Conservation (phyloP, 768 basidiomycete genomes). For the Cantharellus anzutake region DNA sequence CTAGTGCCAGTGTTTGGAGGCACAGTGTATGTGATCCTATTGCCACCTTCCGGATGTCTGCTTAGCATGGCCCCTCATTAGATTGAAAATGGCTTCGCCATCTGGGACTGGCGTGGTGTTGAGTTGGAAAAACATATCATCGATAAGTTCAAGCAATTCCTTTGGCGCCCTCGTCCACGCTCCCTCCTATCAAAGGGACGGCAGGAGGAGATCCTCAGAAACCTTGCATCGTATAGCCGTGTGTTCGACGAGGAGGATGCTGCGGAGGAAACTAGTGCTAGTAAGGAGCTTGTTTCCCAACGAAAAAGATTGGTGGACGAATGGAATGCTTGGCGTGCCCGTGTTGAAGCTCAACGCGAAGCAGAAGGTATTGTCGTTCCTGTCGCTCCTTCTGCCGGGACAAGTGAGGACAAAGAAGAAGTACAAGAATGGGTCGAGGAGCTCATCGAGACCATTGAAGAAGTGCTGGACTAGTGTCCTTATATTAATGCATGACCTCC, state of each 20-base stretch:
- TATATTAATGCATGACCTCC: too few species aligned
- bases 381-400: slow-evolving; percentile 20
- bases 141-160: slow-evolving; percentile 96
- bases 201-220: slow-evolving; percentile 69
- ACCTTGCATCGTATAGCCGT: slow-evolving; percentile 79
- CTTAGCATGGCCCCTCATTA: slow-evolving; percentile 17
- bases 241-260: slow-evolving; percentile 94
- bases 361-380: slow-evolving; percentile 14
- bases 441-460: neutral
- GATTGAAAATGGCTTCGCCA: slow-evolving; percentile 91
- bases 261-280: slow-evolving; percentile 84
- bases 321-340: slow-evolving; percentile 92
- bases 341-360: slow-evolving; percentile 46
- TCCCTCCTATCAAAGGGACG: slow-evolving; percentile 75
- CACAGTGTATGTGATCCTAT: slow-evolving; percentile 46
- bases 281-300: slow-evolving; percentile 78
- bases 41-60: neutral
- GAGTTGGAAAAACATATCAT: slow-evolving; percentile 75
- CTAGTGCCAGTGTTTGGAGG: slow-evolving; percentile 88
- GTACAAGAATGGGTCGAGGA: slow-evolving; percentile 19
- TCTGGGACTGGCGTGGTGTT: slow-evolving; percentile 98
- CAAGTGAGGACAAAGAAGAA: slow-evolving; percentile 27
- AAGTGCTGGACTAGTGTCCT: neutral
- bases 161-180: slow-evolving; percentile 93
- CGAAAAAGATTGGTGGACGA: slow-evolving; percentile 88